Percentiles rank a stretch among this genome's conserved stretches.
Evolutionary conservation across 345 rosid genomes (phyloP).

Genomic region (Erodium maritimum): DNA sequence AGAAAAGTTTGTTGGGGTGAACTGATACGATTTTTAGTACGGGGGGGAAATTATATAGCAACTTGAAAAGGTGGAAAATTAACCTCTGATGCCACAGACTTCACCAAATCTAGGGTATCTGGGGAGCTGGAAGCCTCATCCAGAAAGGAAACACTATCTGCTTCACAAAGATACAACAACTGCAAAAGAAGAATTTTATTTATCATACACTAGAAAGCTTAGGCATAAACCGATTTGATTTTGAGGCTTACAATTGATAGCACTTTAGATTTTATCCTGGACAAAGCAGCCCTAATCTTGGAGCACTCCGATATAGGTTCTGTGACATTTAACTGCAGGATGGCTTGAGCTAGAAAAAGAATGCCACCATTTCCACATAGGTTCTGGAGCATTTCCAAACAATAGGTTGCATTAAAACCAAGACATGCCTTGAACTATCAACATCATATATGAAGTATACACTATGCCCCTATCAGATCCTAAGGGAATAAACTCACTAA

Average conservation of each 20-base stretch:
- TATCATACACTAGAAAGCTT: constrained; percentile 2
- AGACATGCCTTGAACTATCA: neutral
- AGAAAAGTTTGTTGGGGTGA: too few species aligned
- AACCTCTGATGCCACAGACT: constrained; percentile 74
- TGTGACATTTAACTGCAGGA: constrained; percentile 43
- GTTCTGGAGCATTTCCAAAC: constrained; percentile 38
- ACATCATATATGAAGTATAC: constrained; percentile 1
- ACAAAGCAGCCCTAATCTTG: constrained; percentile 39
- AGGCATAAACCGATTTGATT: constrained; percentile 6
- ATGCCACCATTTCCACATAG: constrained; percentile 79
- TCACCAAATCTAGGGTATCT: constrained; percentile 65
- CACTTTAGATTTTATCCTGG: constrained; percentile 85
- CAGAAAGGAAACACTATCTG: constrained; percentile 81
- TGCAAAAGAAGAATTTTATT: constrained; percentile 20
- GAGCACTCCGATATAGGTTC: constrained; percentile 34
- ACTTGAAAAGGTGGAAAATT: constrained; percentile 19
- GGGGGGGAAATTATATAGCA: too few species aligned
- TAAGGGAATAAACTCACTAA: neutral
- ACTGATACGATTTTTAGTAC: too few species aligned
- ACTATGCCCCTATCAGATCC: neutral
- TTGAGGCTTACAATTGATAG: constrained; percentile 70
- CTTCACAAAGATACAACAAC: constrained; percentile 85
- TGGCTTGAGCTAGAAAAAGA: constrained; percentile 56
- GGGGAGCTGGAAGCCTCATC: constrained; percentile 82
- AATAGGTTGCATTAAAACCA: neutral